phyloP scores from a whole-genome alignment of 495 filamentous ascomycete species.

The Venustampulla echinocandica region DNA sequence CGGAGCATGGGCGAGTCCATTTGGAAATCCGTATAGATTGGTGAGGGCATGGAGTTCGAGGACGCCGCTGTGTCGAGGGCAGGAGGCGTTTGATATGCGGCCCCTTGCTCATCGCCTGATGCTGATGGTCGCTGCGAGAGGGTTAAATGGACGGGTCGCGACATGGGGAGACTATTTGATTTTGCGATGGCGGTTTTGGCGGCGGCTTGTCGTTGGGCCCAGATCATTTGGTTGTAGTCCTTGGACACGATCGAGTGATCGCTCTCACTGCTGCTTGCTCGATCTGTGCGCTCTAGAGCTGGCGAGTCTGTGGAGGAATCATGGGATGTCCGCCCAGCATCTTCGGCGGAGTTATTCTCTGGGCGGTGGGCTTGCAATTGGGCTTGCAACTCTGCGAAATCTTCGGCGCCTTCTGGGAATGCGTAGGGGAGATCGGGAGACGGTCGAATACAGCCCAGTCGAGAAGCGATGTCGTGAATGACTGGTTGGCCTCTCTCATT shows the following conservation, averaged over 20 bases:
- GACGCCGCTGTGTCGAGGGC: conserved; percentile 11
- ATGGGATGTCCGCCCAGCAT: conserved; percentile 22
- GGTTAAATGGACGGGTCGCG: conserved; percentile 6
- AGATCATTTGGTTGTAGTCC: conserved; percentile 31
- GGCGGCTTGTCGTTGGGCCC: conserved; percentile 6
- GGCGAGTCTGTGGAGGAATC: conserved; percentile 15
- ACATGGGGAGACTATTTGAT: background rate
- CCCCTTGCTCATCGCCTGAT: conserved; percentile 4
- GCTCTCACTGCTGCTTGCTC: conserved; percentile 43
- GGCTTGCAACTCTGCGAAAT: conserved; percentile 32
- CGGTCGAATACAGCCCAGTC: conserved; percentile 48
- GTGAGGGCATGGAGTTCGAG: conserved; percentile 15
- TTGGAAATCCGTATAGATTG: conserved; percentile 16
- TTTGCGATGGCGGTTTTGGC: background rate
- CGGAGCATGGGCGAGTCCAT: conserved; percentile 19
- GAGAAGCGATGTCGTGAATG: conserved; percentile 48
- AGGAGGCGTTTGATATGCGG: conserved; percentile 4
- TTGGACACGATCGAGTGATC: conserved; percentile 44
- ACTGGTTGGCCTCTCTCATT: conserved; percentile 48
- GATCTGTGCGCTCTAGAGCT: conserved; percentile 30
- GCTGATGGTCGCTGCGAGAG: background rate
- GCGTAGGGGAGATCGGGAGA: conserved; percentile 46
- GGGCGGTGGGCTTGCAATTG: conserved; percentile 34
- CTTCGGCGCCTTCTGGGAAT: conserved; percentile 46
- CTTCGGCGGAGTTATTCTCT: conserved; percentile 21